phyloP scores from a whole-genome alignment of 805 yeast species.

The Saccharomyces eubayanus region DNA sequence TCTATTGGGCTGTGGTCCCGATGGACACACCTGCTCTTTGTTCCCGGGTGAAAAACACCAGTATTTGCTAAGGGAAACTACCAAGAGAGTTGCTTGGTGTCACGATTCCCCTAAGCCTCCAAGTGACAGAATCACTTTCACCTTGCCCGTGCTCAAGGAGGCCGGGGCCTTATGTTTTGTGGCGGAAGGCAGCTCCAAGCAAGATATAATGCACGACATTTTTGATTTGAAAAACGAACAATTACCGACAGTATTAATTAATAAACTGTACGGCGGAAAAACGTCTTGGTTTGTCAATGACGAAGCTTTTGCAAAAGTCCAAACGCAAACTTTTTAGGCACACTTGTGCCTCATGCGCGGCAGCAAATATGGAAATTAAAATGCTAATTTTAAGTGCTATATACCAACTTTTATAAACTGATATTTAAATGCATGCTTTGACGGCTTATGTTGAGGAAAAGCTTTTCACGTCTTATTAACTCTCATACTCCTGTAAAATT shows the following conservation, averaged over 20 bases:
- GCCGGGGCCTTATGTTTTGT: slow-evolving; percentile 59
- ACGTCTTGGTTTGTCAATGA: slow-evolving; percentile 81
- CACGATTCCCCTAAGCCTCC: slow-evolving; percentile 91
- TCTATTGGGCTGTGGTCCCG: slow-evolving; percentile 88
- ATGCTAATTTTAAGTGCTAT: not conserved
- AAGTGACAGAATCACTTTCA: slow-evolving; percentile 81
- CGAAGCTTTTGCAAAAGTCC: slow-evolving; percentile 48
- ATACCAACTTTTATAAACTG: not conserved
- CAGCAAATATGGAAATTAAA: not conserved
- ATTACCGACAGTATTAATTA: slow-evolving; percentile 72
- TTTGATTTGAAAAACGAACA: slow-evolving; percentile 43
- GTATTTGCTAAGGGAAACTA: slow-evolving; percentile 44
- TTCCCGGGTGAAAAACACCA: slow-evolving; percentile 66
- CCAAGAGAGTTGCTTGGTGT: slow-evolving; percentile 50
- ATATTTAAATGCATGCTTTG: not conserved
- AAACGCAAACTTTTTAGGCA: not conserved
- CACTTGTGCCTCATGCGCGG: not conserved
- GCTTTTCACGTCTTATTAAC: not conserved
- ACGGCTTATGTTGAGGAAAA: not conserved
- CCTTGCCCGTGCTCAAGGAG: slow-evolving; percentile 60
- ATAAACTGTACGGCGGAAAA: slow-evolving; percentile 42
- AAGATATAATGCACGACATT: slow-evolving; percentile 59
- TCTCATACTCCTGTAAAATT: slow-evolving; percentile 8
- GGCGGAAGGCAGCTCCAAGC: slow-evolving; percentile 84
- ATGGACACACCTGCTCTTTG: slow-evolving; percentile 89